Conservation (phyloP, 2,329 filamentous ascomycete species). For the Botrytis hyacinthi region DNA sequence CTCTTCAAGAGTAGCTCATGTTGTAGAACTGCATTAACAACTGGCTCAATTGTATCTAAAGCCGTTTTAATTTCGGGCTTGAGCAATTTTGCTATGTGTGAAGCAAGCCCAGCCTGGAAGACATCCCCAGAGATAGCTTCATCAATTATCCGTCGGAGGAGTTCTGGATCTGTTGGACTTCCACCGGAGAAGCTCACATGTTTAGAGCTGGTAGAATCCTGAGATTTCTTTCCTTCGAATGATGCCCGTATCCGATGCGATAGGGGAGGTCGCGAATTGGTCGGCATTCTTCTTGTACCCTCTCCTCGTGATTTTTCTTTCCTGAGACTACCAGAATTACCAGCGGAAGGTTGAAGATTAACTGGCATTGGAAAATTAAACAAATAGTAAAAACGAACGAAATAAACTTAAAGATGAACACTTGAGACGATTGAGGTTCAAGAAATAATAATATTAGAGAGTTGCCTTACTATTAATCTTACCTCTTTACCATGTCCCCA, state of each 20-base stretch:
- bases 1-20: constrained; percentile 37
- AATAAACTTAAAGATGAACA: neutral
- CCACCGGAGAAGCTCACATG: constrained; percentile 20
- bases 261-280: constrained; percentile 36
- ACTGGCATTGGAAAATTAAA: constrained; percentile 14
- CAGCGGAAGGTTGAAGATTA: constrained; percentile 15
- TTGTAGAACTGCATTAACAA: constrained; percentile 38
- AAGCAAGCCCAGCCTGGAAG: constrained; percentile 37
- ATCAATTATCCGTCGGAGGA: constrained; percentile 33
- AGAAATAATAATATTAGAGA: constrained; percentile 7
- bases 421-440: constrained; percentile 1
- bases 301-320: constrained; percentile 6
- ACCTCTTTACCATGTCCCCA: constrained; percentile 12
- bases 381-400: neutral
- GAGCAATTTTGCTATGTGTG: constrained; percentile 35
- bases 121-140: constrained; percentile 35
- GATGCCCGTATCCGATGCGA: constrained; percentile 35
- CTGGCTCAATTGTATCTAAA: constrained; percentile 38
- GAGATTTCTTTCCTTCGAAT: constrained; percentile 35
- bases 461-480: constrained; percentile 6
- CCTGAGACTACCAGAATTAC: neutral
- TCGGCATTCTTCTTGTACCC: constrained; percentile 18
- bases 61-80: constrained; percentile 38
- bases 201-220: constrained; percentile 3
- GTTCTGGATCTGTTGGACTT: constrained; percentile 30